These are phyloP conservation scores for Ogataea trehalophila DNA, from an alignment of 805 yeast species.

Conservation along the genomic window DNA sequence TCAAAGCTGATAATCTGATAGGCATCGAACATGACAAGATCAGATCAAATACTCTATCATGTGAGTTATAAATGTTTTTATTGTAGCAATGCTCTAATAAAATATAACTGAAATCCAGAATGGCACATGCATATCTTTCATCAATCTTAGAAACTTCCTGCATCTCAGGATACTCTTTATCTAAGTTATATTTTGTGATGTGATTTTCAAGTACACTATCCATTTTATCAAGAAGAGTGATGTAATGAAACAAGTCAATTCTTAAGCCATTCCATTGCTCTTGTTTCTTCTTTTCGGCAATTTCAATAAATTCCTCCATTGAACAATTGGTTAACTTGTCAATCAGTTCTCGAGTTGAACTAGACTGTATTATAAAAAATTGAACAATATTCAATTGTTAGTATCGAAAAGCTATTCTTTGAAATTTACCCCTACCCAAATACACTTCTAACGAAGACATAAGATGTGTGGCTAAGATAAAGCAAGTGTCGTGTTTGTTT, in stretches of 20 bases:
- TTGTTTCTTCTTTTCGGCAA: conserved; percentile 14
- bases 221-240: conserved; percentile 67
- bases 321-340: conserved; percentile 15
- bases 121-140: conserved; percentile 40
- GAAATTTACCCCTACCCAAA: too few species aligned
- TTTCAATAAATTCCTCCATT: conserved; percentile 16
- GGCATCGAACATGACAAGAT: conserved; percentile 55
- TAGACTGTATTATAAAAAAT: conserved; percentile 9
- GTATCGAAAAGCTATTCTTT: neutral
- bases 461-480: neutral
- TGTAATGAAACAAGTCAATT: conserved; percentile 67
- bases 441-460: too few species aligned
- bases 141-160: conserved; percentile 42
- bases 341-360: conserved; percentile 13
- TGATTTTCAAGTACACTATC: conserved; percentile 58
- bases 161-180: conserved; percentile 42
- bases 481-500: neutral
- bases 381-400: conserved; percentile 3
- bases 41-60: conserved; percentile 54
- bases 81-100: conserved; percentile 67
- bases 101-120: conserved; percentile 57
- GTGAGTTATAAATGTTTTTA: conserved; percentile 62
- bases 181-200: conserved; percentile 50
- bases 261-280: conserved; percentile 29
- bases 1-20: conserved; percentile 56